These are phyloP conservation scores for Xylaria sp. DNA, from an alignment of 2,329 filamentous ascomycete genomes.

Conservation along the genomic window DNA sequence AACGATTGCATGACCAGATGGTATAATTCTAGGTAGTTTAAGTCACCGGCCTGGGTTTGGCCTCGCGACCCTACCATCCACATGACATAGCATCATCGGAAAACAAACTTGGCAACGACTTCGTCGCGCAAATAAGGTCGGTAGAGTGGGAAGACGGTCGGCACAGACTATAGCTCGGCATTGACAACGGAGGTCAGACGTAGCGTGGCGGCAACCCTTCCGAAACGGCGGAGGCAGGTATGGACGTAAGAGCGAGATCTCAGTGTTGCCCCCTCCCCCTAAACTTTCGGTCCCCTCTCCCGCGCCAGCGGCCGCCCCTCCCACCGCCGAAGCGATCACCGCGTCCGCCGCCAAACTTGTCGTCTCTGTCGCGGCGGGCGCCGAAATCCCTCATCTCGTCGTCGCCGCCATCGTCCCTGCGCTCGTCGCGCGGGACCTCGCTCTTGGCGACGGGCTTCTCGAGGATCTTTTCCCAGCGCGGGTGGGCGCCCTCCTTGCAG, in stretches of 20 bases:
- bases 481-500: constrained; percentile 83
- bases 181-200: too few species aligned
- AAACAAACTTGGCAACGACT: too few species aligned
- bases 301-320: constrained; percentile 37
- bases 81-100: too few species aligned
- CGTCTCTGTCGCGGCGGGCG: constrained; percentile 38
- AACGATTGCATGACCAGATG: too few species aligned
- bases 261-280: constrained; percentile 29
- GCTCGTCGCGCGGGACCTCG: constrained; percentile 61
- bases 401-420: constrained; percentile 51
- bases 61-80: too few species aligned
- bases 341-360: constrained; percentile 39
- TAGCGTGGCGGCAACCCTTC: neutral
- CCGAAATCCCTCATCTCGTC: constrained; percentile 40
- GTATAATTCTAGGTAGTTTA: too few species aligned
- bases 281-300: constrained; percentile 43
- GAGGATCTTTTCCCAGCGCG: constrained; percentile 77
- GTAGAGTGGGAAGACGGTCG: too few species aligned
- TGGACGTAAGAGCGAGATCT: neutral
- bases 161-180: too few species aligned
- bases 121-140: too few species aligned
- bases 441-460: constrained; percentile 76
- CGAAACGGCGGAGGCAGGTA: neutral
- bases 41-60: too few species aligned
- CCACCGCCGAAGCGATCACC: constrained; percentile 45